These are phyloP conservation scores for Baorangia bicolor DNA, from an alignment of 768 basidiomycete species.

Conservation along the genomic window DNA sequence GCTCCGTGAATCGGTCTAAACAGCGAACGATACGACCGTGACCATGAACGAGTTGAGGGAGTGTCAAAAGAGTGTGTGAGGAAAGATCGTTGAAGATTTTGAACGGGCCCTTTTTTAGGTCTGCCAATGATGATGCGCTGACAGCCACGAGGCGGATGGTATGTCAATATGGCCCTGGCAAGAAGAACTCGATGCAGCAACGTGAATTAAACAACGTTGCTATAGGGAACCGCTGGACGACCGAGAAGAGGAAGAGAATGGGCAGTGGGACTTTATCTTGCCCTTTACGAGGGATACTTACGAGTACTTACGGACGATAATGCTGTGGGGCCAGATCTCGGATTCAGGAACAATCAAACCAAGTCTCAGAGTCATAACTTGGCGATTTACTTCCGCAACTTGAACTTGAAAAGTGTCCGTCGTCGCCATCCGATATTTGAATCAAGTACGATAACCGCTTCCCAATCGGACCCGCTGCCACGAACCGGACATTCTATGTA, in stretches of 20 bases:
- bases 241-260: neutral
- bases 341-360: constrained; percentile 10
- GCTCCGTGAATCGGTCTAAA: constrained; percentile 8
- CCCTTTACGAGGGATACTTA: constrained; percentile 4
- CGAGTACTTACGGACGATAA: neutral
- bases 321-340: constrained; percentile 9
- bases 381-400: constrained; percentile 22
- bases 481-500: neutral
- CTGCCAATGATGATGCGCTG: constrained; percentile 2
- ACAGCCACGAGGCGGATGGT: constrained; percentile 16
- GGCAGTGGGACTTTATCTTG: constrained; percentile 5
- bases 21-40: constrained; percentile 7
- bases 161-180: constrained; percentile 4
- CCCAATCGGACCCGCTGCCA: constrained; percentile 15
- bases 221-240: neutral
- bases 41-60: constrained; percentile 18
- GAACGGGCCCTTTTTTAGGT: constrained; percentile 17
- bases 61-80: constrained; percentile 6
- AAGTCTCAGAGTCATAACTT: neutral
- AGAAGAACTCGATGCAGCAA: constrained; percentile 9
- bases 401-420: neutral
- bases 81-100: constrained; percentile 1
- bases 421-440: constrained; percentile 1
- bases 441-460: neutral
- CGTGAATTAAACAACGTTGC: constrained; percentile 5